phyloP scores from a whole-genome alignment of 148 eudicot species.

The Rhododendron mucronatum region DNA sequence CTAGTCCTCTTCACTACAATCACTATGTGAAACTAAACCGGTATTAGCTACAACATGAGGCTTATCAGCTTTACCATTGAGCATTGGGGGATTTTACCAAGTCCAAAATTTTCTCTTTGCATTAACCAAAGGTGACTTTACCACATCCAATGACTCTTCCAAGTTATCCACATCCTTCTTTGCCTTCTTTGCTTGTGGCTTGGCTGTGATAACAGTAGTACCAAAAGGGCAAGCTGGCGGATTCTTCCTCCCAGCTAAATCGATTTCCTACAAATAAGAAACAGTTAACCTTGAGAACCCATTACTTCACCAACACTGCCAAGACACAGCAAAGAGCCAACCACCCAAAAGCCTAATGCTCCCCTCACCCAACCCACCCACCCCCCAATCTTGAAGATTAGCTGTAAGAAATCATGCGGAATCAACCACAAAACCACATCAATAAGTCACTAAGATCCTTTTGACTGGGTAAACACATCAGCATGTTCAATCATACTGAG shows the following conservation, averaged over 20 bases:
- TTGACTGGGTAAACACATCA: no score
- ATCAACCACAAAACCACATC: not conserved
- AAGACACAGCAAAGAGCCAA: not conserved
- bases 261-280: conserved; percentile 36
- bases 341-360: not conserved
- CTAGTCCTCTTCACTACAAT: conserved; percentile 71
- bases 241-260: conserved; percentile 39
- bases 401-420: not conserved
- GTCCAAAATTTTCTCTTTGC: conserved; percentile 4
- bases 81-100: conserved; percentile 4
- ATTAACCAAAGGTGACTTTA: conserved; percentile 16
- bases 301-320: not conserved
- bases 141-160: conserved; percentile 1
- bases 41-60: conserved; percentile 9
- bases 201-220: conserved; percentile 48
- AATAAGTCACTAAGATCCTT: not conserved
- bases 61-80: not conserved
- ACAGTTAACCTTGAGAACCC: not conserved
- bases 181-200: conserved; percentile 59
- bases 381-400: no score
- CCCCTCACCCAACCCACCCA: no score
- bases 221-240: conserved; percentile 37
- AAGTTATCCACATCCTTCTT: conserved; percentile 36
- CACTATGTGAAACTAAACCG: conserved; percentile 73
- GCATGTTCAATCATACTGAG: not conserved